Evolutionary conservation across 768 basidiomycete genomes (phyloP).

Genomic region (Multifurca ochricompacta): DNA sequence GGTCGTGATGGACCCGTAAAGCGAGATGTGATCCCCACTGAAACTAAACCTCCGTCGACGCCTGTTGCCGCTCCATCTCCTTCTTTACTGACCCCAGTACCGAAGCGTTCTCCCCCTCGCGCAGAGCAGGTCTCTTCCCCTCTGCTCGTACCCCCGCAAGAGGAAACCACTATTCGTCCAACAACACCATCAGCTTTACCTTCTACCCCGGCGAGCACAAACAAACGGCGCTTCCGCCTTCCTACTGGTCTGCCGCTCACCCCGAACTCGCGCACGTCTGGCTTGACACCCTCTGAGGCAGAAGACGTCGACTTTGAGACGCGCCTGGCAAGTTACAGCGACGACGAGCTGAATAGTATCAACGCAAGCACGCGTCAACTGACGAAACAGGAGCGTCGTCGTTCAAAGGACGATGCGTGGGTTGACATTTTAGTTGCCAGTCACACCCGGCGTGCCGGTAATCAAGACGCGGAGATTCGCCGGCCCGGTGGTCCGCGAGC

Average conservation of each 20-base stretch:
- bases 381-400: constrained; percentile 35
- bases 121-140: constrained; percentile 2
- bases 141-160: background rate
- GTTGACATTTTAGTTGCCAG: constrained; percentile 76
- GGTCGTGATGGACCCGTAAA: constrained; percentile 21
- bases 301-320: constrained; percentile 80
- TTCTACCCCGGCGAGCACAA: constrained; percentile 30
- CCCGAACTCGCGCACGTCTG: constrained; percentile 39
- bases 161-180: background rate
- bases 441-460: constrained; percentile 42
- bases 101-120: background rate
- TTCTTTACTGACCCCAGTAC: background rate
- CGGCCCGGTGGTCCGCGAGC: constrained; percentile 23
- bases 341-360: constrained; percentile 30
- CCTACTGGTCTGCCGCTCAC: constrained; percentile 46
- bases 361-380: constrained; percentile 10
- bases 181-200: constrained; percentile 29
- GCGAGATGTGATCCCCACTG: constrained; percentile 6
- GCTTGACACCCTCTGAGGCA: constrained; percentile 64
- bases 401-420: constrained; percentile 69
- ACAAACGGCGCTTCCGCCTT: constrained; percentile 50
- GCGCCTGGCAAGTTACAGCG: constrained; percentile 56
- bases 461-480: constrained; percentile 44
- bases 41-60: background rate
- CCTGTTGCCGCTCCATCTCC: background rate